These are phyloP conservation scores for Kitagawia praeruptora DNA, from an alignment of 129 eudicot species.

Conservation along the genomic window DNA sequence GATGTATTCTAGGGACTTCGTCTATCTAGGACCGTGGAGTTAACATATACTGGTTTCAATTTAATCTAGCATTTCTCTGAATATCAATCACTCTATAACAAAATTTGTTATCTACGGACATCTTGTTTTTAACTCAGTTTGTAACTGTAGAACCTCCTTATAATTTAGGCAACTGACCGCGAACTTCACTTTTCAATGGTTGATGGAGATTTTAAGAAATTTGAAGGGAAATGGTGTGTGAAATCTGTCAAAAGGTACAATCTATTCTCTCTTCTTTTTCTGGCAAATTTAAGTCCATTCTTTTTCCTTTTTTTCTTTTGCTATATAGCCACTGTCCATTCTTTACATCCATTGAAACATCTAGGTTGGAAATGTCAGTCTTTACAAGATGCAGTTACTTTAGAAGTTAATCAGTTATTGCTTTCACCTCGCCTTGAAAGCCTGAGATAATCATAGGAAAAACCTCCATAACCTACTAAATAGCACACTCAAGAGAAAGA, in stretches of 20 bases:
- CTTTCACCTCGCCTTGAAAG: neutral
- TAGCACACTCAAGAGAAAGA: neutral
- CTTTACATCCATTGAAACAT: neutral
- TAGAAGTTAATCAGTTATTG: neutral
- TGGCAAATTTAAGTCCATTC: neutral
- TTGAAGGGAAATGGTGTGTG: conserved; percentile 93
- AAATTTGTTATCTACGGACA: neutral
- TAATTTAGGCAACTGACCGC: conserved; percentile 66
- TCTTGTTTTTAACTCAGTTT: conserved; percentile 9
- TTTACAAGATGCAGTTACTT: neutral
- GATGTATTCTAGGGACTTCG: neutral
- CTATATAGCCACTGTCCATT: neutral
- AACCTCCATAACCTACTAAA: neutral
- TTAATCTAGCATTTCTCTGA: neutral
- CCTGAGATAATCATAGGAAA: neutral
- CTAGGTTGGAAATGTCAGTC: neutral
- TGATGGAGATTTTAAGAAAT: conserved; percentile 98
- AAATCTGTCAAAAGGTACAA: conserved; percentile 59
- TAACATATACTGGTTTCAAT: neutral
- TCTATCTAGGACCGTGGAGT: neutral
- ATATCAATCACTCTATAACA: neutral
- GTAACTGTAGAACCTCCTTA: conserved; percentile 17
- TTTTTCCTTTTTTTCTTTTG: neutral
- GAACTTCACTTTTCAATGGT: conserved; percentile 95
- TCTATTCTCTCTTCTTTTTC: neutral